Evolutionary conservation across 2,329 filamentous ascomycete genomes (phyloP).

Genomic region (Myriosclerotinia duriaeana): DNA sequence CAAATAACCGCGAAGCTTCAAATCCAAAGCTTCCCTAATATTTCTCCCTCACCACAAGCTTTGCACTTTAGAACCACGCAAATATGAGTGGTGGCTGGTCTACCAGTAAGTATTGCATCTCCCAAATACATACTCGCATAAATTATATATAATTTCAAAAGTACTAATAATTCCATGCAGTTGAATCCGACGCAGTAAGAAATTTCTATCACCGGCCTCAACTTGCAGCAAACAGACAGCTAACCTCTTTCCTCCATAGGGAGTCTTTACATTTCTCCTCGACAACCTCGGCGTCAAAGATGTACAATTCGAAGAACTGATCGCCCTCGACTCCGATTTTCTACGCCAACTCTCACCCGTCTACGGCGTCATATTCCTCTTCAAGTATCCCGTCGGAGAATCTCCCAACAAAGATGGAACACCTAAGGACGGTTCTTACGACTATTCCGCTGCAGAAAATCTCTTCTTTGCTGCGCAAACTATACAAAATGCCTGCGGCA

Average conservation of each 20-base stretch:
- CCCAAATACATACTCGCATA: slow-evolving; percentile 14
- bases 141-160: slow-evolving; percentile 27
- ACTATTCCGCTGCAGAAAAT: slow-evolving; percentile 68
- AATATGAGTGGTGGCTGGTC: slow-evolving; percentile 86
- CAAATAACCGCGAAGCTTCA: slow-evolving; percentile 19
- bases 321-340: slow-evolving; percentile 77
- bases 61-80: slow-evolving; percentile 12
- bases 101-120: slow-evolving; percentile 60
- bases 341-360: slow-evolving; percentile 72
- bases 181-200: slow-evolving; percentile 90
- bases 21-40: not conserved
- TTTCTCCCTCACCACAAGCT: not conserved
- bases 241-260: slow-evolving; percentile 48
- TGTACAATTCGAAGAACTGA: slow-evolving; percentile 95
- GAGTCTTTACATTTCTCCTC: slow-evolving; percentile 95
- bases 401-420: slow-evolving; percentile 54
- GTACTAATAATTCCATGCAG: slow-evolving; percentile 42
- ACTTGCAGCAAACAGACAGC: not conserved
- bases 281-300: slow-evolving; percentile 88
- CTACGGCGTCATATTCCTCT: slow-evolving; percentile 97
- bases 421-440: slow-evolving; percentile 80
- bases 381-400: slow-evolving; percentile 84
- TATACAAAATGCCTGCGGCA: slow-evolving; percentile 97
- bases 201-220: not conserved
- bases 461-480: slow-evolving; percentile 96